Conservation (phyloP, 2,329 filamentous ascomycete species). For the Celoporthe dispersa region DNA sequence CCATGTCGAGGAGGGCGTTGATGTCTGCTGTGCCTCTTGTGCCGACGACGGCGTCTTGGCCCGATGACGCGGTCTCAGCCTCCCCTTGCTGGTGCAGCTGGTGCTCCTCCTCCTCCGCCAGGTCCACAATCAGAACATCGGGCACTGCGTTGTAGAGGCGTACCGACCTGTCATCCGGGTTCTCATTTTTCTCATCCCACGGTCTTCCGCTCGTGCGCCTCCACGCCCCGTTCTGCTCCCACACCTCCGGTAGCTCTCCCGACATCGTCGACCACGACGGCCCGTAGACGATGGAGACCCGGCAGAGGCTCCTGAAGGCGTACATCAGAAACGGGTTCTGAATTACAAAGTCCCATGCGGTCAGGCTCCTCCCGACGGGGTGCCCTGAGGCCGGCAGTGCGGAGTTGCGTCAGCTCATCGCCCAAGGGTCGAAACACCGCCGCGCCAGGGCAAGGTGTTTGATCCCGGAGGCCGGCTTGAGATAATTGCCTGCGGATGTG, state of each 20-base stretch:
- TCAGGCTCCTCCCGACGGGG: neutral
- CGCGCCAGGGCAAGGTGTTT: neutral
- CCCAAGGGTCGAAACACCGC: neutral
- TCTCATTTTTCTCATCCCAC: neutral
- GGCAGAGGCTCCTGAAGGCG: neutral
- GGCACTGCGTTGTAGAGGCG: neutral
- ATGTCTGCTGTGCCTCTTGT: neutral
- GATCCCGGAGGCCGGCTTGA: neutral
- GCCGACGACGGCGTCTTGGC: neutral
- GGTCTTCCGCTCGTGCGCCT: neutral
- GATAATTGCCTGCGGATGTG: neutral
- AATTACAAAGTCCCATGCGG: neutral
- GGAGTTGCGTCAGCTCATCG: neutral
- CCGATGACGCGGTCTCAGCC: neutral
- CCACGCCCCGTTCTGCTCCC: neutral
- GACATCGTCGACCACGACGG: neutral
- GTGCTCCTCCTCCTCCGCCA: neutral
- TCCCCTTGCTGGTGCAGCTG: neutral
- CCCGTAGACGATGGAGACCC: neutral
- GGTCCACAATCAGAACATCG: neutral
- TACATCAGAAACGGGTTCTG: neutral
- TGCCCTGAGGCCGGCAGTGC: neutral
- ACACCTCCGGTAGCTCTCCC: neutral
- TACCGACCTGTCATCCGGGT: too few relatives aligned
- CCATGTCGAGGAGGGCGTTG: neutral